Evolutionary conservation across 1,284 basidiomycete genomes (phyloP).

Genomic region (Bjerkandera adusta): DNA sequence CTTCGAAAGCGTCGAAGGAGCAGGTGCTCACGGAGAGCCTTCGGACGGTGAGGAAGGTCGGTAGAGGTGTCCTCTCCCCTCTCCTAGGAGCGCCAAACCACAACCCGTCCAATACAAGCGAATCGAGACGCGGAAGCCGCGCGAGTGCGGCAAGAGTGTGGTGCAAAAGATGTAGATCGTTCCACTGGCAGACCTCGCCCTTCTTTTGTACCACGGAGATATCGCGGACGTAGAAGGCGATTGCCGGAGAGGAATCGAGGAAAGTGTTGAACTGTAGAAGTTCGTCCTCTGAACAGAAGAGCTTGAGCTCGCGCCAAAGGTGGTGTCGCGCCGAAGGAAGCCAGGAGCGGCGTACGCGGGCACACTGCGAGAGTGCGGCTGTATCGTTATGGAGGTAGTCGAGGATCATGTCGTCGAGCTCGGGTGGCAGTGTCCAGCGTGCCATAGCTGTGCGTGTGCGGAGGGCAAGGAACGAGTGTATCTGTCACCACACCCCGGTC

Average conservation of each 20-base stretch:
- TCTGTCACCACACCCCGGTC: no score
- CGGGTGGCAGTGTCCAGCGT: slow-evolving; percentile 11
- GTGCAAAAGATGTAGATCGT: slow-evolving; percentile 14
- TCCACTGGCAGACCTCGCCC: slow-evolving; percentile 11
- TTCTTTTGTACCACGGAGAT: slow-evolving; percentile 9
- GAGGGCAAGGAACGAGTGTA: no score
- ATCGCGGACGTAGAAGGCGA: slow-evolving; percentile 11
- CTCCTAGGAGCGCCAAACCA: slow-evolving; percentile 12
- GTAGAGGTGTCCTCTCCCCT: background rate
- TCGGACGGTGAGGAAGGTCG: slow-evolving; percentile 8
- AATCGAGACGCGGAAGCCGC: slow-evolving; percentile 1
- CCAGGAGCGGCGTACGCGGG: slow-evolving; percentile 11
- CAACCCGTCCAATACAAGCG: slow-evolving; percentile 13
- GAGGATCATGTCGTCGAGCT: slow-evolving; percentile 15
- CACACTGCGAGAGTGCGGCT: slow-evolving; percentile 4
- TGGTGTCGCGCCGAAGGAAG: slow-evolving; percentile 12
- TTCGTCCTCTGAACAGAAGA: slow-evolving; percentile 4
- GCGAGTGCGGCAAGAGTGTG: slow-evolving; percentile 8
- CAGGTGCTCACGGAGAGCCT: slow-evolving; percentile 14
- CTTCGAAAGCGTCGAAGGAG: slow-evolving; percentile 13
- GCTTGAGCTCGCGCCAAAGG: slow-evolving; percentile 8
- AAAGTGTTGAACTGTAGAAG: slow-evolving; percentile 3
- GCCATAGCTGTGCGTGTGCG: slow-evolving; percentile 22
- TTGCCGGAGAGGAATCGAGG: slow-evolving; percentile 5
- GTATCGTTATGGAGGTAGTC: slow-evolving; percentile 15